Evolutionary conservation across 2,329 filamentous ascomycete genomes (phyloP).

Genomic region (Bertia moriformis): DNA sequence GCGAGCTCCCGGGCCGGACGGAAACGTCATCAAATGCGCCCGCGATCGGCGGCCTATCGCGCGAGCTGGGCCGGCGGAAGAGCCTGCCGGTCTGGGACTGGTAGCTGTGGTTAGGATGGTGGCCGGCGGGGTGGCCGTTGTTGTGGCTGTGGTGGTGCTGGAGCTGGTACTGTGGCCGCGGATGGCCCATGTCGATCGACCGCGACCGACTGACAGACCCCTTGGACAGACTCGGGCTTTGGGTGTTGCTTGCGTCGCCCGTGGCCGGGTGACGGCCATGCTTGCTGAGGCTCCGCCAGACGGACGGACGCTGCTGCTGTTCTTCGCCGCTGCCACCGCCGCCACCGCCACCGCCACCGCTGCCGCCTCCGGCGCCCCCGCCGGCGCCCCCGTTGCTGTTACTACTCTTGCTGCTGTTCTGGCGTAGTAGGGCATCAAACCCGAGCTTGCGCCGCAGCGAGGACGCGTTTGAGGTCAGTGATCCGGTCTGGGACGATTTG

Average conservation of each 20-base stretch:
- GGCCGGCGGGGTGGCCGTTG: constrained; percentile 32
- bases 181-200: constrained; percentile 58
- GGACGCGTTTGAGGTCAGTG: constrained; percentile 71
- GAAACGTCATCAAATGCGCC: constrained; percentile 44
- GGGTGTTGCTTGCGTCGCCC: constrained; percentile 34
- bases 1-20: constrained; percentile 39
- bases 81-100: too few relatives aligned
- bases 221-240: constrained; percentile 47
- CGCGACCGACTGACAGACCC: constrained; percentile 54
- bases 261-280: constrained; percentile 45
- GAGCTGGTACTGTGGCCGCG: constrained; percentile 18
- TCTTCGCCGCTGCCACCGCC: too few relatives aligned
- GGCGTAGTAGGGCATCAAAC: constrained; percentile 59
- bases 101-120: constrained; percentile 33
- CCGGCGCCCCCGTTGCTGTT: too few relatives aligned
- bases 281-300: constrained; percentile 84
- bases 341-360: too few relatives aligned
- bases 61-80: constrained; percentile 36
- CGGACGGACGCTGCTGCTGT: constrained; percentile 56
- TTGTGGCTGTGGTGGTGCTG: constrained; percentile 36
- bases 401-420: constrained; percentile 71
- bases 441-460: constrained; percentile 76
- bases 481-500: constrained; percentile 50
- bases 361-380: too few relatives aligned
- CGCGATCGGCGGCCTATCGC: constrained; percentile 44